Percentiles rank a stretch among this genome's conserved stretches.
Evolutionary conservation across 176 grass and related monocot genomes (phyloP).

Genomic region (Chrysopogon serrulatus): DNA sequence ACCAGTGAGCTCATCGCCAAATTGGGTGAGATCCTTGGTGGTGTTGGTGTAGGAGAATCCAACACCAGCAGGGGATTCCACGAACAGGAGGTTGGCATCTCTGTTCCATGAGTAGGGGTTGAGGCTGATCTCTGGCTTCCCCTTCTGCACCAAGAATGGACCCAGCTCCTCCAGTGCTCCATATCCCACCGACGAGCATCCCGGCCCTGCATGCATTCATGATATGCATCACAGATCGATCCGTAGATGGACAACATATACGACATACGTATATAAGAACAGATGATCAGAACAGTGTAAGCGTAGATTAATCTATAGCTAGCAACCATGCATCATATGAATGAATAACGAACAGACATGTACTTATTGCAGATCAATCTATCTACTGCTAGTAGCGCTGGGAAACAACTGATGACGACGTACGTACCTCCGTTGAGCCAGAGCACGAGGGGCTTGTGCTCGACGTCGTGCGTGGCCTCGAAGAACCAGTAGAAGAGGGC

Average conservation of each 20-base stretch:
- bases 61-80: constrained; percentile 84
- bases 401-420: no score
- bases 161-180: constrained; percentile 67
- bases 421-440: constrained; percentile 53
- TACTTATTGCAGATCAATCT: not conserved
- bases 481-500: constrained; percentile 95
- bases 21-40: constrained; percentile 43
- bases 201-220: constrained; percentile 15
- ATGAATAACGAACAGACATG: not conserved
- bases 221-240: not conserved
- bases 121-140: constrained; percentile 33
- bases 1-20: constrained; percentile 78
- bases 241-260: no score
- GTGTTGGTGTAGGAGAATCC: constrained; percentile 94
- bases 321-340: no score
- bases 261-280: not conserved
- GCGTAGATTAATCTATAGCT: no score
- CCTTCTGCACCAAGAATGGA: constrained; percentile 54
- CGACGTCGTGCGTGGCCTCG: constrained; percentile 51
- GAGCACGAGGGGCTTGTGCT: constrained; percentile 59
- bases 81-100: constrained; percentile 80
- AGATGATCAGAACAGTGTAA: no score
- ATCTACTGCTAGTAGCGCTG: not conserved
- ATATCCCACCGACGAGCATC: constrained; percentile 68
- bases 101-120: constrained; percentile 64